Conservation (phyloP, 2,329 filamentous ascomycete genomes). For the Cercospora janseana region DNA sequence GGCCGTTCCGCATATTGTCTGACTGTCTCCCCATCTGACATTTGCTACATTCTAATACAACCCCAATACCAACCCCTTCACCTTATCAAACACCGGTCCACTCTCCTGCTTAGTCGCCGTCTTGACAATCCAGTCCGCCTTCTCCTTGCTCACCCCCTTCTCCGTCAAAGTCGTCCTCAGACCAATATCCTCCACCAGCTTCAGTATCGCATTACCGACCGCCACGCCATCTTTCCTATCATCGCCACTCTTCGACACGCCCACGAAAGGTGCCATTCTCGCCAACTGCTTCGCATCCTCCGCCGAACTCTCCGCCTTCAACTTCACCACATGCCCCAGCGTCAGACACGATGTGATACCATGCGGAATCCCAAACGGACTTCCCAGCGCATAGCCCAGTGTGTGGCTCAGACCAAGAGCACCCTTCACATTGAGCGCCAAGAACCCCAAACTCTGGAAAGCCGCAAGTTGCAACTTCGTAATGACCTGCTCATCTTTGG, state of each 20-base stretch:
- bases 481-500: conserved; percentile 49
- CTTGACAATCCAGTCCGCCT: conserved; percentile 46
- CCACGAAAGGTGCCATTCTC: conserved; percentile 47
- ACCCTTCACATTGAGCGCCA: conserved; percentile 53
- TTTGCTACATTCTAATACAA: conserved; percentile 38
- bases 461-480: conserved; percentile 54
- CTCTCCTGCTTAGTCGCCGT: conserved; percentile 46
- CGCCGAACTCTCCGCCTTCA: conserved; percentile 48
- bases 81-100: conserved; percentile 45
- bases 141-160: conserved; percentile 45
- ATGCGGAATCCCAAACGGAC: conserved; percentile 56
- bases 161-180: conserved; percentile 48
- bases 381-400: conserved; percentile 53
- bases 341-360: conserved; percentile 57
- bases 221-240: conserved; percentile 44
- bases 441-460: conserved; percentile 52
- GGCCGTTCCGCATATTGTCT: no score
- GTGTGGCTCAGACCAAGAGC: conserved; percentile 48
- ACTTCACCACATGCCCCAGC: conserved; percentile 53
- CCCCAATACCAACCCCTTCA: conserved; percentile 45
- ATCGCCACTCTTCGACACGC: conserved; percentile 42
- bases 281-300: conserved; percentile 49
- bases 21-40: no score
- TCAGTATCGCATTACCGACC: conserved; percentile 47
- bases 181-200: conserved; percentile 46